Conservation (phyloP, 2,329 filamentous ascomycete species). For the Apiospora phragmitis region DNA sequence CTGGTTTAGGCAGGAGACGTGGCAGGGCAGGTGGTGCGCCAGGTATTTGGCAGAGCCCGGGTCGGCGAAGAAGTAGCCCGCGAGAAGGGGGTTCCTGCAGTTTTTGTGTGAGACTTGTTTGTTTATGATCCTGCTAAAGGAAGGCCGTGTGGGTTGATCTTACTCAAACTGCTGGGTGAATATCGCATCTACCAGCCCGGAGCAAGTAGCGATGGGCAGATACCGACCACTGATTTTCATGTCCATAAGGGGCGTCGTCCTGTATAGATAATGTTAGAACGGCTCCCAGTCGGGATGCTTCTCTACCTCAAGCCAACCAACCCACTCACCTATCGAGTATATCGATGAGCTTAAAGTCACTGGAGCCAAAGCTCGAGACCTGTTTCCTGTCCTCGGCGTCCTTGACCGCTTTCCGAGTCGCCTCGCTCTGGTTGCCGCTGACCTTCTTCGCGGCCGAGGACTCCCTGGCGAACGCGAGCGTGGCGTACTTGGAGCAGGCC, state of each 20-base stretch:
- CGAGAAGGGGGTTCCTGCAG: slow-evolving; percentile 35
- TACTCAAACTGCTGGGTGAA: slow-evolving; percentile 27
- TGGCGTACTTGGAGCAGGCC: slow-evolving; percentile 42
- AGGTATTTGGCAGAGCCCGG: slow-evolving; percentile 57
- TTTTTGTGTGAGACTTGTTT: slow-evolving; percentile 10
- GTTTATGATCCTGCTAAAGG: not conserved
- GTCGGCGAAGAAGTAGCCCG: slow-evolving; percentile 54
- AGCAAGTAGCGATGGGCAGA: slow-evolving; percentile 27
- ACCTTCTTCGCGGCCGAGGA: slow-evolving; percentile 15
- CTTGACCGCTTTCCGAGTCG: slow-evolving; percentile 21
- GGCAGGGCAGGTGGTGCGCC: slow-evolving; percentile 53
- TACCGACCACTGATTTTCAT: slow-evolving; percentile 28
- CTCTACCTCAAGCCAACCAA: too few species aligned
- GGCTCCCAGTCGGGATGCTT: too few species aligned
- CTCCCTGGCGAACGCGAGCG: slow-evolving; percentile 23
- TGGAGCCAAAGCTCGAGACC: slow-evolving; percentile 24
- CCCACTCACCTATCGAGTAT: slow-evolving; percentile 25
- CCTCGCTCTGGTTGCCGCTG: slow-evolving; percentile 21
- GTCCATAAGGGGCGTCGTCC: slow-evolving; percentile 23
- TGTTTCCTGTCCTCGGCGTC: slow-evolving; percentile 28
- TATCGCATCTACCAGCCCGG: slow-evolving; percentile 29
- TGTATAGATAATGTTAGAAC: slow-evolving; percentile 4
- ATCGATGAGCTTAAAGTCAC: slow-evolving; percentile 27
- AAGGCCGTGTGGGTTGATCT: not conserved
- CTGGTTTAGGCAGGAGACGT: slow-evolving; percentile 56